A percentile compares a stretch with the other conserved stretches of the same genome.
These are phyloP conservation scores for Aspergillus cejpii DNA, from an alignment of 2,329 filamentous ascomycete species.

Conservation along the genomic window DNA sequence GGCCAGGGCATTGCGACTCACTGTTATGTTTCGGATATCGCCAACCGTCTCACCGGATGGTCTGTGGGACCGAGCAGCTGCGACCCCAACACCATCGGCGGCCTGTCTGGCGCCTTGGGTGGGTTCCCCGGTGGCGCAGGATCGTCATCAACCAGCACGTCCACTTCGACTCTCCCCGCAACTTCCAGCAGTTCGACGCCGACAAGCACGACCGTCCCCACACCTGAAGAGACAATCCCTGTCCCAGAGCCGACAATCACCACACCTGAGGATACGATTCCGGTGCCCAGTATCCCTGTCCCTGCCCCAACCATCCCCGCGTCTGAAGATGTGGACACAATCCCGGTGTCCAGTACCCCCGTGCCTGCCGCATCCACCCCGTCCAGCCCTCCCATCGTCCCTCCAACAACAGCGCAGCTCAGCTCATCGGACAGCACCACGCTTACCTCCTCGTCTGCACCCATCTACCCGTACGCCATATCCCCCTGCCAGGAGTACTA, in stretches of 20 bases:
- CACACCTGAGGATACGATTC: too few relatives aligned
- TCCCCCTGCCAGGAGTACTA: conserved; percentile 19
- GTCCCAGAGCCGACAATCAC: too few relatives aligned
- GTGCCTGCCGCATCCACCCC: too few relatives aligned
- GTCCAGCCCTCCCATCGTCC: background rate
- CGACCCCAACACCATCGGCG: conserved; percentile 11
- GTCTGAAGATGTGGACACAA: too few relatives aligned
- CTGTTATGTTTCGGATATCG: conserved; percentile 26
- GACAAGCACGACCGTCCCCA: background rate
- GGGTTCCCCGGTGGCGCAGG: conserved; percentile 10
- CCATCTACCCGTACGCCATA: conserved; percentile 20
- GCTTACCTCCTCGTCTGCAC: conserved; percentile 8
- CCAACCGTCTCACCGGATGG: conserved; percentile 27
- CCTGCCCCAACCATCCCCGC: background rate
- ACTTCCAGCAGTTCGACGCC: conserved; percentile 1
- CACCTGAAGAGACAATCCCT: too few relatives aligned
- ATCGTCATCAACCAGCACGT: background rate
- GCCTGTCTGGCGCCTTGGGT: conserved; percentile 10
- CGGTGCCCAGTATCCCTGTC: background rate
- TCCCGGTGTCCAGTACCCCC: too few relatives aligned
- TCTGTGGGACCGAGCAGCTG: conserved; percentile 17
- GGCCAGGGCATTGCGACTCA: conserved; percentile 22
- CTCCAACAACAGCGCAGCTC: background rate
- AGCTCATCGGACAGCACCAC: too few relatives aligned
- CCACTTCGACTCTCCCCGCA: conserved; percentile 1